Evolutionary conservation across 257 asterid genomes (phyloP).

Genomic region (Ocimum tenuiflorum): DNA sequence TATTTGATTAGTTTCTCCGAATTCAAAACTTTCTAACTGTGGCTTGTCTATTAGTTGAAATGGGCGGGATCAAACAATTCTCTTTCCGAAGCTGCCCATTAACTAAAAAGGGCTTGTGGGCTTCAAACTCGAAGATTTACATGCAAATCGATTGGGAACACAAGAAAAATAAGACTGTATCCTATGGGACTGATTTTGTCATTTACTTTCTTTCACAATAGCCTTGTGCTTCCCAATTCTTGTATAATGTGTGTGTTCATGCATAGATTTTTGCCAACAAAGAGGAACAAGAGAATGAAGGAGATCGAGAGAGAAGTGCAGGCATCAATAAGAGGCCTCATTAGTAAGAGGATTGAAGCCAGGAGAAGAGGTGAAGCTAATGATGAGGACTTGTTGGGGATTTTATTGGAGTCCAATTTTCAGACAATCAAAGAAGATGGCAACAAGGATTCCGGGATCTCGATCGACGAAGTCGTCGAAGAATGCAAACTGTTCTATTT

Average conservation of each 20-base stretch:
- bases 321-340: slow-evolving; percentile 12
- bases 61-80: no score
- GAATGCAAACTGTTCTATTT: slow-evolving; percentile 29
- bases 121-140: no score
- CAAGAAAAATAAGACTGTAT: no score
- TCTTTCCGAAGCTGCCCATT: no score
- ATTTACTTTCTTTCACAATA: no score
- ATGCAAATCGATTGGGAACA: no score
- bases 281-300: slow-evolving; percentile 33
- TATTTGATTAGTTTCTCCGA: no score
- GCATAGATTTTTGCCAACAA: slow-evolving; percentile 33
- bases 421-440: background rate
- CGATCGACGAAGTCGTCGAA: slow-evolving; percentile 1
- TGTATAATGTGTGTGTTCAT: background rate
- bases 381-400: background rate
- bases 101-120: no score
- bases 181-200: no score
- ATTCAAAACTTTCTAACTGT: no score
- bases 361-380: slow-evolving; percentile 21
- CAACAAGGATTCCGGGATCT: background rate
- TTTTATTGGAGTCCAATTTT: slow-evolving; percentile 9
- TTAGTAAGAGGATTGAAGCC: slow-evolving; percentile 19
- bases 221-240: no score
- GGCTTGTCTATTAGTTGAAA: no score
- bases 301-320: slow-evolving; percentile 21